phyloP scores from a whole-genome alignment of 495 filamentous ascomycete genomes.

The Aspergillus cavernicola region DNA sequence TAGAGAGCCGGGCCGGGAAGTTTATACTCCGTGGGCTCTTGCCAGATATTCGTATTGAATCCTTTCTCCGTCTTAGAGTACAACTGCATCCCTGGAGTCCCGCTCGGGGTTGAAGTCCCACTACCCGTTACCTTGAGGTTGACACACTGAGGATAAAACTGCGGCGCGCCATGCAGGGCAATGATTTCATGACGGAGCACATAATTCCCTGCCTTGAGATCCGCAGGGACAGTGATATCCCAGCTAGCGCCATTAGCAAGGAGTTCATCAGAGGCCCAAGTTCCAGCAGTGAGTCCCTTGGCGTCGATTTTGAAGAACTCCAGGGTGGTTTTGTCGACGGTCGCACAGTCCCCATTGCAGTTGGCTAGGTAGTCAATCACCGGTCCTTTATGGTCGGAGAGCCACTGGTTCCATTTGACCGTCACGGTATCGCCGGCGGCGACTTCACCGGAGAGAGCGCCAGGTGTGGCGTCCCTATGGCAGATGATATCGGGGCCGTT shows the following conservation, averaged over 20 bases:
- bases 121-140: conserved; percentile 58
- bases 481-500: conserved; percentile 49
- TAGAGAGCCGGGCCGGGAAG: conserved; percentile 46
- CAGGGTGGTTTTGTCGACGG: conserved; percentile 50
- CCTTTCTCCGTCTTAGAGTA: conserved; percentile 59
- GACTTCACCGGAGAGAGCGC: conserved; percentile 34
- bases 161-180: conserved; percentile 60
- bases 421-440: conserved; percentile 38
- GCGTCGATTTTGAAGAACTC: conserved; percentile 64
- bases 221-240: conserved; percentile 52
- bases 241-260: background rate
- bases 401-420: conserved; percentile 36
- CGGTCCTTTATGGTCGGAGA: conserved; percentile 22
- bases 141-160: conserved; percentile 66
- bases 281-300: conserved; percentile 46
- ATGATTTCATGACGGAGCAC: conserved; percentile 68
- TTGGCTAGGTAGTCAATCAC: conserved; percentile 63
- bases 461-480: conserved; percentile 38
- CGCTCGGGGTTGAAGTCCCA: conserved; percentile 51
- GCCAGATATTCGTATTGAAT: conserved; percentile 60
- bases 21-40: conserved; percentile 37
- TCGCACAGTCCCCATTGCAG: conserved; percentile 56
- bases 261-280: conserved; percentile 51
- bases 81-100: conserved; percentile 53
- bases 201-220: conserved; percentile 58